phyloP scores from a whole-genome alignment of 257 asterid genomes.

The Forsythia viridissima region DNA sequence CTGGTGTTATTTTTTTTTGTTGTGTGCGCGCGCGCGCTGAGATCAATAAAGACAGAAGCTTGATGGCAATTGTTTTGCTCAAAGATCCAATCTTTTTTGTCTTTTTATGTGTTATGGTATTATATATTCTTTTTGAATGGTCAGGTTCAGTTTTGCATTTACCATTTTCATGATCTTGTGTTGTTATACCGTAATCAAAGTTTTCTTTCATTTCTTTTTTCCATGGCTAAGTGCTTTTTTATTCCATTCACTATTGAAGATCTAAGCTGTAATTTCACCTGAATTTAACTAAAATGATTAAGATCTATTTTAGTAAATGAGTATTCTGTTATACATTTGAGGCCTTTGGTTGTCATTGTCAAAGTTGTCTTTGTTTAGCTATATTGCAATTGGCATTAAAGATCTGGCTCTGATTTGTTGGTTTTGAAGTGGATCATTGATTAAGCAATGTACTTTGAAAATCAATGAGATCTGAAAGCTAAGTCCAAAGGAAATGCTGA shows the following conservation, averaged over 20 bases:
- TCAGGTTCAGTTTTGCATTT: background rate
- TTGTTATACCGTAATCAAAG: background rate
- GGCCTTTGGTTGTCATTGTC: background rate
- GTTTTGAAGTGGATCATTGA: background rate
- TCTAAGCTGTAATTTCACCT: background rate
- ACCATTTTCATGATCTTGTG: background rate
- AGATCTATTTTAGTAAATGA: background rate
- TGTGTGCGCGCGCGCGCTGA: background rate
- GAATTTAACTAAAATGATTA: background rate
- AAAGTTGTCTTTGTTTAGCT: background rate
- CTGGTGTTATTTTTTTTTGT: too few relatives aligned
- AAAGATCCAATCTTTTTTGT: constrained; percentile 21
- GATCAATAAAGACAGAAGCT: background rate
- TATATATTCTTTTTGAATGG: background rate
- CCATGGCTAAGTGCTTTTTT: background rate
- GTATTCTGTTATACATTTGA: background rate
- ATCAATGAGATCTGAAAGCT: background rate
- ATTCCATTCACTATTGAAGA: background rate
- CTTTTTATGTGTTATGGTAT: background rate
- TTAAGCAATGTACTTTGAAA: background rate
- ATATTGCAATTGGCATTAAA: background rate
- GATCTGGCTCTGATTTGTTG: background rate
- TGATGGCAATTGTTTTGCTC: background rate
- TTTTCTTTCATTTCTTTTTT: too few relatives aligned
- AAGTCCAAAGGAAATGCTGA: background rate